Conservation (phyloP, 176 grass and related monocot species). For the Phragmites australis region DNA sequence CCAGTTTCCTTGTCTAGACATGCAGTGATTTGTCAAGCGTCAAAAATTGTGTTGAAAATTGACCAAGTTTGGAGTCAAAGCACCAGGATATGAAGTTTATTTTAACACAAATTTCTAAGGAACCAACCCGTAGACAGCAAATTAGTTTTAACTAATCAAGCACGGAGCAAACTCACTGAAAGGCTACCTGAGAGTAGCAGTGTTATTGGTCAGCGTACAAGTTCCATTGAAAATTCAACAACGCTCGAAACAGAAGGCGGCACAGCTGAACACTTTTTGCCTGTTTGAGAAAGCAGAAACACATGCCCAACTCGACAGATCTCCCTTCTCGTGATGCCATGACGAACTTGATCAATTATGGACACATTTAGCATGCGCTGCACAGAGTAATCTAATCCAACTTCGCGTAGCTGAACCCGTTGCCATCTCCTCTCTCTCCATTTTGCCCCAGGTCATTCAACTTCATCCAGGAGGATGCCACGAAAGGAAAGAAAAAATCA, state of each 20-base stretch:
- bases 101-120: background rate
- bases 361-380: background rate
- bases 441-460: slow-evolving; percentile 50
- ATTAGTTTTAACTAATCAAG: slow-evolving; percentile 1
- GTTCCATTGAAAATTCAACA: slow-evolving; percentile 20
- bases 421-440: slow-evolving; percentile 34
- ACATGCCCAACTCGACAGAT: slow-evolving; percentile 1
- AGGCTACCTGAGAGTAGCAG: background rate
- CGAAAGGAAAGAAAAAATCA: slow-evolving; percentile 1
- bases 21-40: background rate
- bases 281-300: slow-evolving; percentile 20
- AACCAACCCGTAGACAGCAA: background rate
- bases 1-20: background rate
- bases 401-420: slow-evolving; percentile 26
- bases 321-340: background rate
- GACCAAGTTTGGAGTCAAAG: background rate
- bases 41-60: background rate
- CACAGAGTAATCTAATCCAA: slow-evolving; percentile 38
- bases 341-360: background rate
- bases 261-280: background rate
- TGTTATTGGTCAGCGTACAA: slow-evolving; percentile 40
- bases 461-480: slow-evolving; percentile 25
- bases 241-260: slow-evolving; percentile 26
- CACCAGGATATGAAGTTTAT: background rate
- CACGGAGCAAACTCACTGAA: background rate